phyloP scores from a whole-genome alignment of 208 protist genomes.

The Trypanosoma caninum region DNA sequence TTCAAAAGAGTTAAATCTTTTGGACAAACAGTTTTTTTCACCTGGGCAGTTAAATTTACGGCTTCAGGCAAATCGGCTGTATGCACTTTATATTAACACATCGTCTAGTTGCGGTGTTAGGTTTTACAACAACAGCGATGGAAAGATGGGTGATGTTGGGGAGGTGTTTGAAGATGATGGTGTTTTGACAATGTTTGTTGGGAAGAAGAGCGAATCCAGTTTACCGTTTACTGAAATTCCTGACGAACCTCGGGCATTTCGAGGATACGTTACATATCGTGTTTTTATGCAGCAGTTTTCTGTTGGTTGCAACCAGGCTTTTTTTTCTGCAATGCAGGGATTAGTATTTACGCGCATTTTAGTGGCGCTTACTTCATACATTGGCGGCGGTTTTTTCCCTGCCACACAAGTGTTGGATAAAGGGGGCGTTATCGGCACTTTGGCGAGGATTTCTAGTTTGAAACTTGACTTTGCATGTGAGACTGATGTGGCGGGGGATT shows the following conservation, averaged over 20 bases:
- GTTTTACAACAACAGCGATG: slow-evolving; percentile 88
- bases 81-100: slow-evolving; percentile 88
- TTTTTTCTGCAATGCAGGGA: slow-evolving; percentile 68
- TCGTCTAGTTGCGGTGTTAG: slow-evolving; percentile 80
- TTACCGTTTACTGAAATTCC: slow-evolving; percentile 72
- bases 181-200: slow-evolving; percentile 76
- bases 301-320: slow-evolving; percentile 32
- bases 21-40: slow-evolving; percentile 79
- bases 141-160: slow-evolving; percentile 66
- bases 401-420: slow-evolving; percentile 33
- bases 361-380: slow-evolving; percentile 77
- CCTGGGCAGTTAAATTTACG: slow-evolving; percentile 55
- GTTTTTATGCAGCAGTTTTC: slow-evolving; percentile 34
- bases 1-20: slow-evolving; percentile 55
- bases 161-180: slow-evolving; percentile 87
- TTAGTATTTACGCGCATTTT: slow-evolving; percentile 85
- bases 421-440: slow-evolving; percentile 1
- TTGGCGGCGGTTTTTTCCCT: slow-evolving; percentile 28
- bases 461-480: neutral
- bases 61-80: slow-evolving; percentile 73
- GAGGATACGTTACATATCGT: slow-evolving; percentile 80
- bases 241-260: slow-evolving; percentile 67
- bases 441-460: slow-evolving; percentile 15
- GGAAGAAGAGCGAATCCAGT: slow-evolving; percentile 81
- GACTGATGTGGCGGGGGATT: slow-evolving; percentile 6